Evolutionary conservation across 2,329 filamentous ascomycete genomes (phyloP), one percentile per base, ranked within the genome.

Genomic region (Didymella lethalis): DNA sequence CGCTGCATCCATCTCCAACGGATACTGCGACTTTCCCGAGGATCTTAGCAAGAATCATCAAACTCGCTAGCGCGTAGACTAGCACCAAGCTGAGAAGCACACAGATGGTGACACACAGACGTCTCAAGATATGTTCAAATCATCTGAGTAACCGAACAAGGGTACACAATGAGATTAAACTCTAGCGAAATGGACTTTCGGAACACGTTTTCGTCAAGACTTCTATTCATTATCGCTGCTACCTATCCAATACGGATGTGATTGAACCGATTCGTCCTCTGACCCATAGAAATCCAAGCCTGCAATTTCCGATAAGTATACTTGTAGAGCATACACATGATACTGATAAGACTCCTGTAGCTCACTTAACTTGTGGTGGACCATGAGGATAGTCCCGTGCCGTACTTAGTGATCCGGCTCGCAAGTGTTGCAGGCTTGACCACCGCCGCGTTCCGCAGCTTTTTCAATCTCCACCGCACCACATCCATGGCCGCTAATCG

Each of bases 361-460:
- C 26, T 36, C 23, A 20, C 3, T 23, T 26, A 20, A 16, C 2
- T 10, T 4, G 8, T 8, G n/a, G 23, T 4, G 14, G 12, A 6
- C 4, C 11, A 10, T 25, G 18, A 28, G 8, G n/a, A 26, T 20
- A 8, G 8, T 3, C 2, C 7, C 4, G 5, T 1, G n/a, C 12
- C 4, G 18, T 25, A 7, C 14, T 56, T 41, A 50, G 29, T 46
- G 40, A 28, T 50, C 54, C 18, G 54, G 46, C 26, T 46, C 32
- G n/a, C 54, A 57, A 25, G 43, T 45, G 36, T 57, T 44, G 43
- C 54, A 57, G n/a, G 28, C 20, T 16, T 25, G 41, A 0, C 55
- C 62, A 14, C 69, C 65, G 28, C 49, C 58, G 29, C 59, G 54
- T 55, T 72, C 70, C 6, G 51, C 45, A 2, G 63, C 63, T 16